Evolutionary conservation across 140 eudicot genomes (phyloP).

Genomic region (Anethum foeniculum): DNA sequence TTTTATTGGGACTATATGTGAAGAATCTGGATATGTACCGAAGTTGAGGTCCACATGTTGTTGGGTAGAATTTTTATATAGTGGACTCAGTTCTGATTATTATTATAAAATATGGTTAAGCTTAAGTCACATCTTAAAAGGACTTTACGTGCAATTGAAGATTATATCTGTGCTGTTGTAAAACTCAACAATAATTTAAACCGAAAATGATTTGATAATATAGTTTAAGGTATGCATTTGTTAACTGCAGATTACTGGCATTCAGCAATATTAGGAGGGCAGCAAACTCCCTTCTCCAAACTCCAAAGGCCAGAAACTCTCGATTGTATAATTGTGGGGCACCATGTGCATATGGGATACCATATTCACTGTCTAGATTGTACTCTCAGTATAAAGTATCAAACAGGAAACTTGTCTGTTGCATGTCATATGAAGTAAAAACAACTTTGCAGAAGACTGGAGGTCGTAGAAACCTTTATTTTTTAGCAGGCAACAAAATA

Average conservation of each 20-base stretch:
- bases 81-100: background rate
- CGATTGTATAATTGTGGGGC: conserved; percentile 25
- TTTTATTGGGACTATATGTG: background rate
- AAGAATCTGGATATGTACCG: background rate
- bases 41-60: background rate
- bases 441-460: conserved; percentile 30
- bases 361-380: conserved; percentile 28
- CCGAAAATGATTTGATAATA: background rate
- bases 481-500: conserved; percentile 37
- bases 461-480: conserved; percentile 24
- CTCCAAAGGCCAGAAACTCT: conserved; percentile 20
- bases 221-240: background rate
- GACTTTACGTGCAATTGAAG: background rate
- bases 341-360: conserved; percentile 21
- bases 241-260: conserved; percentile 47
- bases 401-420: conserved; percentile 24
- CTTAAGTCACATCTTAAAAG: background rate
- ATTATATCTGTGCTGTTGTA: background rate
- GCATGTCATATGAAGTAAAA: conserved; percentile 26
- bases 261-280: conserved; percentile 37
- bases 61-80: background rate
- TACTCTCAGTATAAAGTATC: conserved; percentile 34
- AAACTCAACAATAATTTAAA: background rate
- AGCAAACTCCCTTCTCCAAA: conserved; percentile 38
- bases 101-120: background rate